Percentiles rank a stretch among this genome's conserved stretches.
These are phyloP conservation scores for Solanum clarkiae DNA, from an alignment of 257 asterid species.

Conservation along the genomic window DNA sequence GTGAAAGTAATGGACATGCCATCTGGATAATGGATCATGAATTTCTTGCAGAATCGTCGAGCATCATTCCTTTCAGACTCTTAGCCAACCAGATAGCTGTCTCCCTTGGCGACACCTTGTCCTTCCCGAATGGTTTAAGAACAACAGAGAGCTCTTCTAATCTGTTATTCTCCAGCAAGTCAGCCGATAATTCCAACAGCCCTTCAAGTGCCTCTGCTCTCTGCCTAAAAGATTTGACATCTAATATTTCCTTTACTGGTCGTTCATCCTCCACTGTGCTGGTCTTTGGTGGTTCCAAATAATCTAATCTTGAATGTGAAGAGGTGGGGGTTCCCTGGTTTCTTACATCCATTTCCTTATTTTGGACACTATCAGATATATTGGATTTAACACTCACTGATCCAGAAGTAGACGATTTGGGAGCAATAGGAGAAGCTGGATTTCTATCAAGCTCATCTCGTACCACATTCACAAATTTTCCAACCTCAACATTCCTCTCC, in stretches of 20 bases:
- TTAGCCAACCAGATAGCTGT: slow-evolving; percentile 96
- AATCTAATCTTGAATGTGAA: slow-evolving; percentile 9
- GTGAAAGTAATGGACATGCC: neutral
- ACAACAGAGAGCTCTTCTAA: slow-evolving; percentile 81
- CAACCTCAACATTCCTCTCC: slow-evolving; percentile 26
- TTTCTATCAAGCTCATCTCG: slow-evolving; percentile 36
- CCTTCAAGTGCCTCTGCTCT: slow-evolving; percentile 99
- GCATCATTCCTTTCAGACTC: slow-evolving; percentile 93
- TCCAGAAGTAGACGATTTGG: slow-evolving; percentile 24
- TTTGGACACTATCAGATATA: slow-evolving; percentile 18
- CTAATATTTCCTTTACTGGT: slow-evolving; percentile 55
- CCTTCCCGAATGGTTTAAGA: slow-evolving; percentile 87
- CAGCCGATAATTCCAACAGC: slow-evolving; percentile 87
- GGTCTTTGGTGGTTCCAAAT: slow-evolving; percentile 21
- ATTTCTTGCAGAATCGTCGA: slow-evolving; percentile 57
- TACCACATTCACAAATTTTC: slow-evolving; percentile 36
- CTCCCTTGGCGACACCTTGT: slow-evolving; percentile 94
- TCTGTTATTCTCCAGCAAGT: slow-evolving; percentile 77
- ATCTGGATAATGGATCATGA: slow-evolving; percentile 16
- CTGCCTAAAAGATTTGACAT: slow-evolving; percentile 69
- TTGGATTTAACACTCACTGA: slow-evolving; percentile 14
- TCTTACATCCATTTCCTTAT: slow-evolving; percentile 39
- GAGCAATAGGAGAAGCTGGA: slow-evolving; percentile 17
- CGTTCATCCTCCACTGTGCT: slow-evolving; percentile 25
- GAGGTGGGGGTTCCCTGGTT: slow-evolving; percentile 9